phyloP scores from a whole-genome alignment of 768 basidiomycete species.

The Chalciporus pseudorubinellus region DNA sequence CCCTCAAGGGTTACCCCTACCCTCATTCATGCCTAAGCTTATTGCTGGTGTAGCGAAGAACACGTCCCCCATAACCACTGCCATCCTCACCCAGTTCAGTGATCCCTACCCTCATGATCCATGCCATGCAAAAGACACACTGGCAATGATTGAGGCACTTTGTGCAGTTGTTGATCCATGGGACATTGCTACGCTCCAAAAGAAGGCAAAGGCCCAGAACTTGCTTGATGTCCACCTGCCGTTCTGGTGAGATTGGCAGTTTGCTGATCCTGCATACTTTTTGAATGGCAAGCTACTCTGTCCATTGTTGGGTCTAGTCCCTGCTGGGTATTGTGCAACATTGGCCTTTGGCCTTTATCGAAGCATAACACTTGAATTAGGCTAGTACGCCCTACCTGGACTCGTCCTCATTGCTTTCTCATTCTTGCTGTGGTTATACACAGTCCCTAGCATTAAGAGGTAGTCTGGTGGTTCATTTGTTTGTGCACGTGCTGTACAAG shows the following conservation, averaged over 20 bases:
- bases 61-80: neutral
- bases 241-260: neutral
- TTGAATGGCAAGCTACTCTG: neutral
- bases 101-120: neutral
- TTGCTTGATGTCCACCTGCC: neutral
- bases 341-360: no score
- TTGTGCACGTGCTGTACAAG: no score
- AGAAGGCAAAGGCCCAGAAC: neutral
- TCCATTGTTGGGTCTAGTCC: no score
- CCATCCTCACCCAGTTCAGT: neutral
- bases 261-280: neutral
- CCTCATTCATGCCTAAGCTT: constrained; percentile 3
- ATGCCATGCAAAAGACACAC: constrained; percentile 1
- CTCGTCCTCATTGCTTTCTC: no score
- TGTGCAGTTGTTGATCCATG: constrained; percentile 16
- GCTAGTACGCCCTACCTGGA: no score
- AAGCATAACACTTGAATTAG: no score
- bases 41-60: constrained; percentile 6
- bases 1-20: no score
- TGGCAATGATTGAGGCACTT: neutral
- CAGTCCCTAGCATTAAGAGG: no score
- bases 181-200: constrained; percentile 25
- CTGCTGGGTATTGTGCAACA: no score
- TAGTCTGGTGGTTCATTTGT: no score
- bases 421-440: no score